phyloP scores from a whole-genome alignment of 345 rosid genomes.

The Murraya koenigii region DNA sequence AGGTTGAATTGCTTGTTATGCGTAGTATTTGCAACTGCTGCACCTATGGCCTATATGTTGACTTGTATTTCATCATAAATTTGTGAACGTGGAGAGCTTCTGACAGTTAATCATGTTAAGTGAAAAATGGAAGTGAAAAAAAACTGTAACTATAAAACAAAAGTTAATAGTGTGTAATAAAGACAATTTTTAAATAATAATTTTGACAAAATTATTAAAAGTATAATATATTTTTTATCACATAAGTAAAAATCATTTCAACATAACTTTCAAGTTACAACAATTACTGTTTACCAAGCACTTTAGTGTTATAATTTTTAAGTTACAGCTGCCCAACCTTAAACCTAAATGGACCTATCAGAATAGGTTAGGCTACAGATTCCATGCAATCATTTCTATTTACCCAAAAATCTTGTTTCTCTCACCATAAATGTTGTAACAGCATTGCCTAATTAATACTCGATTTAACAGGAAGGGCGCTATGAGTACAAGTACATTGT shows the following conservation, averaged over 20 bases:
- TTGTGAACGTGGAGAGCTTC: neutral
- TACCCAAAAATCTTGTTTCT: neutral
- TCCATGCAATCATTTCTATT: neutral
- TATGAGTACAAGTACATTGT: constrained; percentile 75
- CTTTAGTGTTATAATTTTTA: too few species aligned
- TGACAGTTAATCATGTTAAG: neutral
- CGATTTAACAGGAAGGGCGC: constrained; percentile 69
- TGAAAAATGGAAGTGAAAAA: neutral
- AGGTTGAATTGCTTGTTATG: neutral
- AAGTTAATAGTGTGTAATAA: too few species aligned
- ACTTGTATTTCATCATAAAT: neutral
- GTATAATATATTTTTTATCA: too few species aligned
- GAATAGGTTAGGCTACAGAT: neutral
- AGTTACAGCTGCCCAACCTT: too few species aligned
- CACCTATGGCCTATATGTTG: neutral
- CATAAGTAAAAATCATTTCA: too few species aligned
- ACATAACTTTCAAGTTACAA: too few species aligned
- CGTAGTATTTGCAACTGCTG: neutral
- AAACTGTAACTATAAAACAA: too few species aligned
- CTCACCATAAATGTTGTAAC: neutral
- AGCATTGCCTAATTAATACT: neutral
- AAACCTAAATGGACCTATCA: too few species aligned
- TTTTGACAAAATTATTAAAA: too few species aligned
- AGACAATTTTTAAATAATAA: too few species aligned
- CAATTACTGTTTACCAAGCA: too few species aligned